These are phyloP conservation scores for Celoporthe dispersa DNA, from an alignment of 2,329 filamentous ascomycete genomes.

Conservation along the genomic window DNA sequence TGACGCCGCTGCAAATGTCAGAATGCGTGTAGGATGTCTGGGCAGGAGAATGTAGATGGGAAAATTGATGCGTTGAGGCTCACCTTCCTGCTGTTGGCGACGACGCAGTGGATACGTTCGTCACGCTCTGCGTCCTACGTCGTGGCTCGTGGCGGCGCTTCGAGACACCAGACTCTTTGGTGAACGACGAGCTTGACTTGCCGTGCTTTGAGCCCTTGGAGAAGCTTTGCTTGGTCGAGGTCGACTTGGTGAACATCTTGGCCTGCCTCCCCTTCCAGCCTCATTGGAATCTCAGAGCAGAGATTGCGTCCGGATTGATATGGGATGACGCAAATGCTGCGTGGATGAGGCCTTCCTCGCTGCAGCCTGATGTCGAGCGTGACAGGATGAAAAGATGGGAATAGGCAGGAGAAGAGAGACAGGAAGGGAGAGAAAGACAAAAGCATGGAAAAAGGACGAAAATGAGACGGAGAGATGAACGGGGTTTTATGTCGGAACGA, in stretches of 20 bases:
- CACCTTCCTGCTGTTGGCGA: constrained; percentile 50
- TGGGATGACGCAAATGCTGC: constrained; percentile 9
- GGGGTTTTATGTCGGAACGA: background rate
- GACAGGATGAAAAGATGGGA: background rate
- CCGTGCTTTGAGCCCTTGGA: constrained; percentile 55
- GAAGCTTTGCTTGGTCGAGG: constrained; percentile 54
- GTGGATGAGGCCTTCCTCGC: background rate
- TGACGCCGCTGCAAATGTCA: constrained; percentile 51
- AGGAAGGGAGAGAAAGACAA: background rate
- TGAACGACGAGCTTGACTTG: constrained; percentile 58
- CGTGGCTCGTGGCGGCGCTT: constrained; percentile 58
- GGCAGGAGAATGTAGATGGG: background rate
- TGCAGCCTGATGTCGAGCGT: background rate
- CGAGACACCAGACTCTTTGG: constrained; percentile 55
- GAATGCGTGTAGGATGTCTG: background rate
- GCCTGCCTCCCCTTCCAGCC: constrained; percentile 17
- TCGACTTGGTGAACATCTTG: constrained; percentile 53
- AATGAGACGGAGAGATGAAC: background rate
- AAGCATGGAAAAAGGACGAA: background rate
- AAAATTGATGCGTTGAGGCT: constrained; percentile 27
- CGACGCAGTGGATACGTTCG: constrained; percentile 43
- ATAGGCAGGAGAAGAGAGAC: background rate
- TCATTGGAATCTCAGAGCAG: constrained; percentile 15
- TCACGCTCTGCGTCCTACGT: constrained; percentile 54
- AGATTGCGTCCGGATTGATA: background rate